Evolutionary conservation across 2,329 filamentous ascomycete genomes (phyloP).

Genomic region (Sclerotinia spermophila): DNA sequence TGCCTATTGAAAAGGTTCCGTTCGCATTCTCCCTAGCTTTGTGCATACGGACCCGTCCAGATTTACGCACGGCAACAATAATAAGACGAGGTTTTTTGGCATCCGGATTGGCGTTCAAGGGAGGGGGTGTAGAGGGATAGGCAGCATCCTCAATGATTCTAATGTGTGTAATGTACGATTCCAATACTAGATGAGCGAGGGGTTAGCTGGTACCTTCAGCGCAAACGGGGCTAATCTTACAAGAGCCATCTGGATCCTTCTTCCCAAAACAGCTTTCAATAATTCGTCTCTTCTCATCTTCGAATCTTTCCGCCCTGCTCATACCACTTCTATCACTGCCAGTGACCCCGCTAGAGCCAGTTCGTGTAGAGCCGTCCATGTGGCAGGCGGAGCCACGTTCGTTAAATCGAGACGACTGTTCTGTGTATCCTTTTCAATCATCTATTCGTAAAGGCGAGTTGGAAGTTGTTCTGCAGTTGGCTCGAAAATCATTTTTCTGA

Average conservation of each 20-base stretch:
- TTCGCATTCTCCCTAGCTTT: conserved; percentile 95
- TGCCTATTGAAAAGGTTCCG: conserved; percentile 93
- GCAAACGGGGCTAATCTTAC: conserved; percentile 46
- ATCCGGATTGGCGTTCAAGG: conserved; percentile 67
- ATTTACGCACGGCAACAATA: conserved; percentile 88
- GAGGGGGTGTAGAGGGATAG: conserved; percentile 79
- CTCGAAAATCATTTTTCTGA: conserved; percentile 11
- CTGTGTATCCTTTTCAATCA: conserved; percentile 17
- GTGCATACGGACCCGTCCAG: conserved; percentile 89
- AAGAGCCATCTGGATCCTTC: conserved; percentile 78
- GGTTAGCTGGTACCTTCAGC: conserved; percentile 25
- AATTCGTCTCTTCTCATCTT: conserved; percentile 94
- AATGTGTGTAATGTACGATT: conserved; percentile 98
- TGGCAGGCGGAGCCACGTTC: conserved; percentile 37
- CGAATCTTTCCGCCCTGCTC: conserved; percentile 73
- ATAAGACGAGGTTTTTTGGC: conserved; percentile 88
- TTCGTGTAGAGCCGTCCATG: conserved; percentile 37
- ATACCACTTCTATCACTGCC: conserved; percentile 31
- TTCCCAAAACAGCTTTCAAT: conserved; percentile 93
- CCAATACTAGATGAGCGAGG: conserved; percentile 54
- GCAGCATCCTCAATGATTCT: conserved; percentile 81
- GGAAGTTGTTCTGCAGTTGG: conserved; percentile 2
- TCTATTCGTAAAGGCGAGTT: conserved; percentile 10
- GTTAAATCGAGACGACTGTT: conserved; percentile 14
- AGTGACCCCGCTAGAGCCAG: conserved; percentile 37